Evolutionary conservation across 1,284 basidiomycete species (phyloP), one percentile per base, ranked within the genome.

Genomic region (Ustilago cynodontis): DNA sequence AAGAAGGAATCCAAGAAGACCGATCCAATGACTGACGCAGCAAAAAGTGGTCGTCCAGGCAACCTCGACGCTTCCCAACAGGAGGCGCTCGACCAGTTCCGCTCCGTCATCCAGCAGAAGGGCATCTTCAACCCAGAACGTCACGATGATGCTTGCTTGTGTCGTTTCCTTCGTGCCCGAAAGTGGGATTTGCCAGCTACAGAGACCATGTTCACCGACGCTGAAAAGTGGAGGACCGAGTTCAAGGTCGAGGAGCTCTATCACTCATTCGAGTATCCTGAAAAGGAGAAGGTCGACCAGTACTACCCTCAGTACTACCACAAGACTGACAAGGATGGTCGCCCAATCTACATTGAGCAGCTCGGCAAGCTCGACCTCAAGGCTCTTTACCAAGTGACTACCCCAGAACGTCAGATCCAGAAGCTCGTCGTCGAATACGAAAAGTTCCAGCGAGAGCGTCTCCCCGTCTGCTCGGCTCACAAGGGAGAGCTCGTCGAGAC

Each of bases 261-360:
- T 79, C 88, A 91, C 79, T 92, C 91, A 83, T 98, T 98, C 86
- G 90, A 93, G 74, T 98, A 95, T 87, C 90, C 90, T 71, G 96
- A 98, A 87, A 92, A 92, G 85, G 88, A 87, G 50, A 88, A 91
- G 80, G 94, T 98, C 14, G 91, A 94, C 89, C 92, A 94, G 87
- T 94, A 93, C 85, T 98, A 98, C 86, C 95, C 96, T 1, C 94
- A 97, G 85, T 98, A 91, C 88, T 88, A 98, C 87, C 96, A 98
- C 89, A 96, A 95, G 89, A 93, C 89, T 77, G 96, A 99, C 90
- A 94, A 93, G 93, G 95, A 98, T 73, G 96, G 97, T 22, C 92
- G 95, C 67, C 97, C 97, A 2, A 87, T 99, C 79, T 99, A 98
- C 89, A 91, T 99, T 82, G 95, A 98, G 86, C 92, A 91, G 61